Percentiles rank a stretch among this genome's conserved stretches.
phyloP scores from a whole-genome alignment of 2,329 filamentous ascomycete species.

The Colletotrichum brevisporum region DNA sequence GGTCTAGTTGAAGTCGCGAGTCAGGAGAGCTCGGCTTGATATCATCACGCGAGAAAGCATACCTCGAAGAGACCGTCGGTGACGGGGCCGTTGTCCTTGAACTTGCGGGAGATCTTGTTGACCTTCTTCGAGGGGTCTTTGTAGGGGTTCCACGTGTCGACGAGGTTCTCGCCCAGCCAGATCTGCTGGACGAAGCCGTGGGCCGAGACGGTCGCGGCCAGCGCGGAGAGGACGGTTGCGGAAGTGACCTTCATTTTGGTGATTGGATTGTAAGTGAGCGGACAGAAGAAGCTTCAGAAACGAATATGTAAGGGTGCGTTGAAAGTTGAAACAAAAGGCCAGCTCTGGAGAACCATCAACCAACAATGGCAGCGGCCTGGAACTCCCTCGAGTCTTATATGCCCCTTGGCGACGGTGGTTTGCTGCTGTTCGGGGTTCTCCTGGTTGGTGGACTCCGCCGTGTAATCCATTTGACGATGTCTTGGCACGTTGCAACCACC shows the following conservation, averaged over 20 bases:
- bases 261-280: neutral
- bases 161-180: conserved; percentile 42
- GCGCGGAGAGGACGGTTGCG: conserved; percentile 27
- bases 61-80: conserved; percentile 45
- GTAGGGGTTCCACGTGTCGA: conserved; percentile 48
- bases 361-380: fast-evolving
- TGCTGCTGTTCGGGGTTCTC: neutral
- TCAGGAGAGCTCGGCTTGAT: neutral
- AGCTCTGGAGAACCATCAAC: neutral
- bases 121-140: conserved; percentile 48
- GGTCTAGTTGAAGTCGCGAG: conserved; percentile 37
- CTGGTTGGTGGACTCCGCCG: conserved; percentile 17
- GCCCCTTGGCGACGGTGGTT: neutral
- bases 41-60: neutral
- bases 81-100: conserved; percentile 47
- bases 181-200: conserved; percentile 39
- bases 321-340: neutral
- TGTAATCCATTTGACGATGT: neutral
- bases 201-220: conserved; percentile 38
- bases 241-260: conserved; percentile 13
- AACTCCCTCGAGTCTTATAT: neutral
- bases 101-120: conserved; percentile 45
- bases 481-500: conserved; percentile 18
- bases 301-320: neutral
- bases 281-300: neutral